These are phyloP conservation scores for Neofusicoccum laricinum DNA, from an alignment of 2,329 filamentous ascomycete species.

Conservation along the genomic window DNA sequence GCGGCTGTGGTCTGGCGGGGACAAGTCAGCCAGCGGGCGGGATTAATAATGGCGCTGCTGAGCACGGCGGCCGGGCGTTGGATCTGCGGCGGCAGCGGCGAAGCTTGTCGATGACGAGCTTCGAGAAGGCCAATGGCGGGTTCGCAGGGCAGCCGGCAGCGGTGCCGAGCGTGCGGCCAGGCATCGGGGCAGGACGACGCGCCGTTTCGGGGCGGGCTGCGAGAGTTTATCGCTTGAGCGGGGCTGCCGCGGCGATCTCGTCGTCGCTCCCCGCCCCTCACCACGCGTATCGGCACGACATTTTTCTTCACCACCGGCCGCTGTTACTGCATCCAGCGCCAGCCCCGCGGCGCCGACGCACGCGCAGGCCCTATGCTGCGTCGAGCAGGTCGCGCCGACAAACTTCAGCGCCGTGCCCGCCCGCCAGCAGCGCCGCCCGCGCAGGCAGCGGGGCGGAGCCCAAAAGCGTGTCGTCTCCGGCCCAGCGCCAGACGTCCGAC, in stretches of 20 bases:
- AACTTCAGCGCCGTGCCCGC: conserved; percentile 6
- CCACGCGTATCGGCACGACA: neutral
- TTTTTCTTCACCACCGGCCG: neutral
- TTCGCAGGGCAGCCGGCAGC: no score
- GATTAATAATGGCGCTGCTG: neutral
- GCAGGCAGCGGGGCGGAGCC: neutral
- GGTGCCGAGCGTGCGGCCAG: neutral
- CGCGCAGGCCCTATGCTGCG: neutral
- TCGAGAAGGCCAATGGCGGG: neutral
- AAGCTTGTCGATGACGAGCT: conserved; percentile 1
- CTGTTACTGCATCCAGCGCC: conserved; percentile 4
- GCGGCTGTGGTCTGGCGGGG: neutral
- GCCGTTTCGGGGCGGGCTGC: neutral
- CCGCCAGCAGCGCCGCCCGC: neutral
- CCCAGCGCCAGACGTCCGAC: neutral
- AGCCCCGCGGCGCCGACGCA: neutral
- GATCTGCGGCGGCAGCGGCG: neutral
- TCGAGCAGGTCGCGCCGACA: conserved; percentile 10
- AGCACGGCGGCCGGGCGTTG: no score
- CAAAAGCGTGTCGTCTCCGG: neutral
- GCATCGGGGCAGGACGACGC: neutral
- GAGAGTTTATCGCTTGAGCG: neutral
- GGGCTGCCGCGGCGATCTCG: conserved; percentile 2
- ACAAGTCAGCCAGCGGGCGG: no score
- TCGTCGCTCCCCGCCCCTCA: neutral